Evolutionary conservation across 2,329 filamentous ascomycete genomes (phyloP).

Genomic region (Venturia aucupariae): DNA sequence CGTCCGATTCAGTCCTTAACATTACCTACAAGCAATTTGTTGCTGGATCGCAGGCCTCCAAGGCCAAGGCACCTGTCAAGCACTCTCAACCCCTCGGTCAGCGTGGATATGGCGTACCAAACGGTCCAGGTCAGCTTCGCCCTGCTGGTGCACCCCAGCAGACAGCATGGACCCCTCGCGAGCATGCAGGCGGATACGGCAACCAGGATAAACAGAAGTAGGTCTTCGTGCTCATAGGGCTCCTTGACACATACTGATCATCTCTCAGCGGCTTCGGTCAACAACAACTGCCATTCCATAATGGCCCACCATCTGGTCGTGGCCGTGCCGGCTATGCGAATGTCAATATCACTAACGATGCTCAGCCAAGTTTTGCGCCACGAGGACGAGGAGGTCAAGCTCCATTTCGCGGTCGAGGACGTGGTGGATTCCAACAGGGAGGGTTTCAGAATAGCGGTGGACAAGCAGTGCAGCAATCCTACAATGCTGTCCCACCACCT

Average conservation of each 20-base stretch:
- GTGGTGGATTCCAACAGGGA: not conserved
- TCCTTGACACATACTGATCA: slow-evolving; percentile 19
- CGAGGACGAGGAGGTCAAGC: not conserved
- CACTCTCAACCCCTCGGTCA: slow-evolving; percentile 44
- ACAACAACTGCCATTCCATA: slow-evolving; percentile 9
- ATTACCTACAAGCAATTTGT: slow-evolving; percentile 73
- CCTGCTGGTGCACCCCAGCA: slow-evolving; percentile 48
- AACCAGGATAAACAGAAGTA: not conserved
- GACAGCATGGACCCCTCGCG: slow-evolving; percentile 48
- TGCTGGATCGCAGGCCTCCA: slow-evolving; percentile 49
- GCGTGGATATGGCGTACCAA: slow-evolving; percentile 46
- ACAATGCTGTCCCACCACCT: slow-evolving; percentile 30
- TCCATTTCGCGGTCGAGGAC: not conserved
- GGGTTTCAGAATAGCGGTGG: not conserved
- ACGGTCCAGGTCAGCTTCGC: slow-evolving; percentile 47
- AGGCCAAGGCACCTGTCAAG: slow-evolving; percentile 43
- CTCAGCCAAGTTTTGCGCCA: not conserved
- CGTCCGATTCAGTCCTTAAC: slow-evolving; percentile 81
- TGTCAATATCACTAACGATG: slow-evolving; percentile 1
- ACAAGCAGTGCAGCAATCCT: slow-evolving; percentile 19
- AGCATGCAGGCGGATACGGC: not conserved
- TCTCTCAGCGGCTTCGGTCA: not conserved
- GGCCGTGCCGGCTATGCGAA: slow-evolving; percentile 14
- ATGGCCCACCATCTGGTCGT: slow-evolving; percentile 10
- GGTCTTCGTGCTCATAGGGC: slow-evolving; percentile 18